Base-by-base conservation (phyloP, 2,329 filamentous ascomycete genomes). In the Knoxdaviesia proteae region DNA sequence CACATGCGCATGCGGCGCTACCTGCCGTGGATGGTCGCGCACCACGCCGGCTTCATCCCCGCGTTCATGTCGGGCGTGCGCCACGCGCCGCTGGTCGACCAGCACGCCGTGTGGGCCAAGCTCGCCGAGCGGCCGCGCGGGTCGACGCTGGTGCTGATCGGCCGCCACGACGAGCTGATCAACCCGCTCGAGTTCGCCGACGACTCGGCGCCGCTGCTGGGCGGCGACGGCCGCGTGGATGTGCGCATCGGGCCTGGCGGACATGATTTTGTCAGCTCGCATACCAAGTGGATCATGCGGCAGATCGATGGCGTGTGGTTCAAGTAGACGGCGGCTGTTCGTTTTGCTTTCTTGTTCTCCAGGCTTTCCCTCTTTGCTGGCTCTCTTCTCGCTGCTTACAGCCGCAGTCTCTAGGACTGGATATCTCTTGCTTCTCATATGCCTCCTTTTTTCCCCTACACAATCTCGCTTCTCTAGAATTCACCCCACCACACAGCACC, bases 251-350 rank as follows among this genome's bases (percentile, higher is more conserved):
- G 77, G 1, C 62, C 64, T 0, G 71, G 69, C 1, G 66, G 63
- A 1, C 74, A 78, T 50, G 72, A 78, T 48, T 77, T 77, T 49
- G 70, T 74, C 10, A 74, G 76, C 59, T 72, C 70, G n/a, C 62
- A 68, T 45, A 53, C 60, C 0, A 50, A 55, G 6, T 52, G 58
- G 34, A 64, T 69, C 7, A 49, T 73, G 45, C 51, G 55, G 37
- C 60, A 60, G 44, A 57, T 76, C 7, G 63, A 66, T 44, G 54
- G 57, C 32, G 63, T 69, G 45, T 74, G 68, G 68, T 58, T 51
- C 20, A 20, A 20, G 20, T 20, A 20, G 20, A 20, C 20, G 20
- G 20, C 20, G 20, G 20, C 20, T 20, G 20, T 20, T 20, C 20
- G 20, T 20, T 20, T 20, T 20, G 20, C 3, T 11, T 36, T 36